phyloP scores from a whole-genome alignment of 2,329 filamentous ascomycete species.

The Leptographium wingfieldii region DNA sequence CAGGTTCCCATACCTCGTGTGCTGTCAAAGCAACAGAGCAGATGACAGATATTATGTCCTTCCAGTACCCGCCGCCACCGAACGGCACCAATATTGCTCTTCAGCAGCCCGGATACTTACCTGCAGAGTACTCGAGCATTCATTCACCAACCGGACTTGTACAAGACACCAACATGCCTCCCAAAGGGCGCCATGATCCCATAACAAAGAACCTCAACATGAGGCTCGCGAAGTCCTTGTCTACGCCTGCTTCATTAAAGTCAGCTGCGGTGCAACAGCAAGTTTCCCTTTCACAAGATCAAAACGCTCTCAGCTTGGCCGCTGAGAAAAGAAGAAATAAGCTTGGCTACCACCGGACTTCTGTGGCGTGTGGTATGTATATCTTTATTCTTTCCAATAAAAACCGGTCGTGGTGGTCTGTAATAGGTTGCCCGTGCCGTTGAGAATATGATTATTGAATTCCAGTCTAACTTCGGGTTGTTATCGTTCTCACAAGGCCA shows the following conservation, averaged over 20 bases:
- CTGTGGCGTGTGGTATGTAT: slow-evolving; percentile 84
- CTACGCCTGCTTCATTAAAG: slow-evolving; percentile 29
- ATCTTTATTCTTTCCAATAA: neutral
- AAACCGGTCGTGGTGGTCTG: too few relatives aligned
- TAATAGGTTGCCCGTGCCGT: too few relatives aligned
- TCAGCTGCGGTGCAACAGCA: slow-evolving; percentile 14
- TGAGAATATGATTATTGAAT: neutral
- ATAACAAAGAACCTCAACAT: slow-evolving; percentile 25
- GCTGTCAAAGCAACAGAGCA: slow-evolving; percentile 16
- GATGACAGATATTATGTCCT: slow-evolving; percentile 34
- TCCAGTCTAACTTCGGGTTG: neutral
- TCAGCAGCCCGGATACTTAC: slow-evolving; percentile 24
- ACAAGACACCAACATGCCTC: slow-evolving; percentile 20
- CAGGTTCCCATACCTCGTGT: slow-evolving; percentile 18
- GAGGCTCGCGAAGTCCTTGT: slow-evolving; percentile 35
- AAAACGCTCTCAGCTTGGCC: slow-evolving; percentile 22
- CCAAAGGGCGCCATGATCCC: slow-evolving; percentile 25
- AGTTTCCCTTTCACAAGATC: slow-evolving; percentile 17
- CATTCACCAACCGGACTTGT: slow-evolving; percentile 16
- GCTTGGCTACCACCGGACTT: slow-evolving; percentile 87
- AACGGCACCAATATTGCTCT: slow-evolving; percentile 29
- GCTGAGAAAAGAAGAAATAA: slow-evolving; percentile 64
- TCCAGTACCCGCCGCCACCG: slow-evolving; percentile 34
- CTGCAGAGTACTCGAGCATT: slow-evolving; percentile 19
- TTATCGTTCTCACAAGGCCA: slow-evolving; percentile 46